Conservation (phyloP, 768 basidiomycete species). For the Leccinellum albellum region DNA sequence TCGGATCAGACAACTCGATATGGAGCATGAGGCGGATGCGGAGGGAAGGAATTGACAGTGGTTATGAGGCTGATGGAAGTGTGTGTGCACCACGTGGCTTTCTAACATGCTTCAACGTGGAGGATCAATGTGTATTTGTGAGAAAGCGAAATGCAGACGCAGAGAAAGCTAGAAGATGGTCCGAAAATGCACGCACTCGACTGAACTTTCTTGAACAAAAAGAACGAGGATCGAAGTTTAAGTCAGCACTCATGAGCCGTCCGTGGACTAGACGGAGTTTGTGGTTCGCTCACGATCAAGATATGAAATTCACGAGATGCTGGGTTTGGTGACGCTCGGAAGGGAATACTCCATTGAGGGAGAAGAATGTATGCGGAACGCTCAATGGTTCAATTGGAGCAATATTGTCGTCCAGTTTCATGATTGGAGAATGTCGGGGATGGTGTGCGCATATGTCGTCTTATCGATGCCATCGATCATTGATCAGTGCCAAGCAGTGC, state of each 20-base stretch:
- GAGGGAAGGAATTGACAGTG: not conserved
- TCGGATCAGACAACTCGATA: conserved; percentile 13
- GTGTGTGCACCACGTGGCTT: not conserved
- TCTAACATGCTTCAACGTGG: not conserved
- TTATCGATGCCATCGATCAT: too few species aligned
- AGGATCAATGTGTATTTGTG: not conserved
- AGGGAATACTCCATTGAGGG: not conserved
- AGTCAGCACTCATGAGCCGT: not conserved
- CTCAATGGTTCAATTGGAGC: not conserved
- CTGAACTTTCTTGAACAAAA: not conserved
- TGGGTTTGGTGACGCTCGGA: not conserved
- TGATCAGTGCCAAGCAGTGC: not conserved
- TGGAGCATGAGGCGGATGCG: not conserved
- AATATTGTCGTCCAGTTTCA: not conserved
- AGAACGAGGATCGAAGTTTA: not conserved
- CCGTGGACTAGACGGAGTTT: not conserved
- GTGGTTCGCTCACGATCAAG: not conserved
- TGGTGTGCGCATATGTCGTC: not conserved
- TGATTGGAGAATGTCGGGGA: not conserved
- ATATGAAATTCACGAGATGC: not conserved
- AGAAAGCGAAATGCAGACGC: too few species aligned
- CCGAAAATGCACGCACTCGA: not conserved
- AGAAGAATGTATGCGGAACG: not conserved
- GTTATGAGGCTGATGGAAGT: not conserved
- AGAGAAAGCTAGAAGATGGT: not conserved